Evolutionary conservation across 805 yeast genomes (phyloP), one percentile per base, ranked within the genome.

Genomic region (Hanseniaspora singularis): DNA sequence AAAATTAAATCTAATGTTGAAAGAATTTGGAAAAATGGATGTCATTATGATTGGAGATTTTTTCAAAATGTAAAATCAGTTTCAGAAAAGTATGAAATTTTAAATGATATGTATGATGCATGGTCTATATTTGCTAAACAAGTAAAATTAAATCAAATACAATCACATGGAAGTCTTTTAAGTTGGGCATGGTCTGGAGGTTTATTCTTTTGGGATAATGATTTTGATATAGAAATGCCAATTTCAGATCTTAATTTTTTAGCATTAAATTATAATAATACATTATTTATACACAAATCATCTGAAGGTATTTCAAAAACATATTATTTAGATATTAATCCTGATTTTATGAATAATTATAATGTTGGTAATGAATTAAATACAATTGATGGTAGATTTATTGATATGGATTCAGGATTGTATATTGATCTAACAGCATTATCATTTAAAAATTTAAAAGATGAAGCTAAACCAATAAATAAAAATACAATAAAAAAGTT

Each of bases 361-460:
- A 31, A 40, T 24, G 60, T 81, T 53, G 55, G 53, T 0, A 66
- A 67, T 46, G 73, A 68, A 2, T 55, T 56, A 18, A 74, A 75
- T 52, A 69, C 70, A 50, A 74, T 76, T 37, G 78, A 74, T 57
- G 81, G 78, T 1, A 58, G 83, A 37, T 73, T 76, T 53, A 73
- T 77, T 42, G 81, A 77, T 56, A 63, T 73, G 12, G 76, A 73
- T 51, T 66, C 73, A 9, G 83, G 82, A 0, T 59, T 74, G 49
- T 77, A 71, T 52, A 72, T 77, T 43, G 82, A 77, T 57, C 70
- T 77, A 30, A 77, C 81, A 0, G 81, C 73, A 0, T 60, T 77
- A 49, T 68, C 78, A 0, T 50, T 70, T 24, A 40, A 40, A 18
- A 22, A 46, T 18, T 6, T 40, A n/a, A 26, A 39, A n/a, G 16